Evolutionary conservation across 1,139 yeast species (phyloP).

Genomic region (Fermentozyma sake): DNA sequence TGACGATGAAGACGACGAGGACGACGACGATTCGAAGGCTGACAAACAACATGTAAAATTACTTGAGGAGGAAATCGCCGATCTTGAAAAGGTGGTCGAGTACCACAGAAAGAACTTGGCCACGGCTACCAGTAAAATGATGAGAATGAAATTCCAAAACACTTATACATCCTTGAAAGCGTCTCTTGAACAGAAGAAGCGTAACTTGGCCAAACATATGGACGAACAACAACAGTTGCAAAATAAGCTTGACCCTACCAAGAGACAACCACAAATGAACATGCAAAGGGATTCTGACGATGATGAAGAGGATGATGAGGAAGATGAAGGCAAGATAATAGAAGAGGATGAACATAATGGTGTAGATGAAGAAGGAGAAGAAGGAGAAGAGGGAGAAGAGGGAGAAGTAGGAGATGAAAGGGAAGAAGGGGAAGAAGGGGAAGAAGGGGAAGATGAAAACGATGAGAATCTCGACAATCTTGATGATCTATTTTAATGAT

Average conservation of each 20-base stretch:
- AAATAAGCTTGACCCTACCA: conserved; percentile 14
- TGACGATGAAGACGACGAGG: conserved; percentile 25
- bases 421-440: background rate
- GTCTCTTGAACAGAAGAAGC: conserved; percentile 77
- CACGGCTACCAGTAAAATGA: conserved; percentile 79
- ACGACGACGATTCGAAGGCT: conserved; percentile 26
- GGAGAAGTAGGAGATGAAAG: background rate
- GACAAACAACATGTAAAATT: conserved; percentile 69
- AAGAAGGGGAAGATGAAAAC: conserved; percentile 1
- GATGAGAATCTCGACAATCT: conserved; percentile 5
- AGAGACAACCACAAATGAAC: conserved; percentile 11
- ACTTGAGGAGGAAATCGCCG: conserved; percentile 79
- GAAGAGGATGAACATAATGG: conserved; percentile 9
- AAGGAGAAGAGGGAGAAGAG: conserved; percentile 7
- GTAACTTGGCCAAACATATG: conserved; percentile 49
- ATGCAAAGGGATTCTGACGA: conserved; percentile 10
- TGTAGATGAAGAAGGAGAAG: conserved; percentile 8
- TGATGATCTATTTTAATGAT: conserved; percentile 4
- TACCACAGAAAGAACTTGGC: conserved; percentile 71
- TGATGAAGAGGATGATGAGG: conserved; percentile 15
- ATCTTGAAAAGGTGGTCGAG: conserved; percentile 73
- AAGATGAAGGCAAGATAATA: conserved; percentile 11
- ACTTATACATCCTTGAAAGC: conserved; percentile 75
- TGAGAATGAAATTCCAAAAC: conserved; percentile 82
- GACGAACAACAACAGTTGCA: conserved; percentile 23